Evolutionary conservation across 2,329 filamentous ascomycete genomes (phyloP), one percentile per base, ranked within the genome.

Genomic region (Fusarium nisikadoi): DNA sequence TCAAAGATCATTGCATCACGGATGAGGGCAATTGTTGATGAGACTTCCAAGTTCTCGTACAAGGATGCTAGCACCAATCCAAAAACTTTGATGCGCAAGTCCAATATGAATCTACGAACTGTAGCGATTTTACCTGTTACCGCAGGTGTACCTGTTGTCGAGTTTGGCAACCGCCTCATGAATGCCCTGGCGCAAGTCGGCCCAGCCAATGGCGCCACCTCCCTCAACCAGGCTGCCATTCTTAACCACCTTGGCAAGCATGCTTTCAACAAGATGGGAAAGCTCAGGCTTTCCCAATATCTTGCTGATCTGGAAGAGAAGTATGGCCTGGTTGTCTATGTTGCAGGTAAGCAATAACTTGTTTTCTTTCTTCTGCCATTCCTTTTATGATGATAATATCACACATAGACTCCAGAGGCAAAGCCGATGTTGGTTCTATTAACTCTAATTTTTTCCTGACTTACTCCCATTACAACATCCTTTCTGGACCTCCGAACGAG

Each of bases 1-100:
- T 98, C 96, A 3, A 99, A 98, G 81, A 96, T 99, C 75, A 98
- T 99, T 76, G 96, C 96, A 0, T 94, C 95, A 39, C 91, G 96
- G 6, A 98, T 99, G 96, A 88, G 95, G 68, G 89, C 93, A 45
- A 83, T 98, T 42, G 90, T 98, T 25, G 94, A 98, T 75, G 92
- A 95, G 75, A 93, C 94, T 4, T 83, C 93, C 20, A 88, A 90
- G 39, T 87, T 92, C 42, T 86, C 90, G 58, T 86, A 87, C 13
- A 90, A 90, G 65, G 92, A 95, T 57, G 85, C 87, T 9, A 87
- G 88, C 7, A 86, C 89, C 3, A 92, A 90, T 65, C 77, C 81
- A 0, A 77, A 79, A n/a, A 79, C 77, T 42, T 79, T 81, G 56
- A 90, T 90, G 77, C 89, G 91, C 27, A 94, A 94, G 3, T 98